phyloP scores from a whole-genome alignment of 768 basidiomycete species.

The Galerina marginata region DNA sequence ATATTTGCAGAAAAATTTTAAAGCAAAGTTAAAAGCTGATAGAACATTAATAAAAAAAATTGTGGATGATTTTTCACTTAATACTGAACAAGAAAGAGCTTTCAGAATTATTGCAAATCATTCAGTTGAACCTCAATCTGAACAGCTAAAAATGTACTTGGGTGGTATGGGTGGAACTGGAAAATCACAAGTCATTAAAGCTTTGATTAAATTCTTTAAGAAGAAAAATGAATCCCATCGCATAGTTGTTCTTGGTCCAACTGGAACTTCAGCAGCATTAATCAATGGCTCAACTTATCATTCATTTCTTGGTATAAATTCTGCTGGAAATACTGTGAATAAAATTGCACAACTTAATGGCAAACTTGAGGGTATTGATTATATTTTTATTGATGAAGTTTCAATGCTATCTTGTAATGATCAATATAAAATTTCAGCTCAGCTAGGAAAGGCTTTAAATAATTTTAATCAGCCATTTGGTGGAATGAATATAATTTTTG shows the following conservation, averaged over 20 bases:
- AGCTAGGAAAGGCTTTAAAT: conserved; percentile 25
- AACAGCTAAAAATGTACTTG: conserved; percentile 35
- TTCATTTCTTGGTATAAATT: conserved; percentile 16
- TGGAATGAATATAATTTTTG: conserved; percentile 48
- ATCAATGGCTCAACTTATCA: conserved; percentile 17
- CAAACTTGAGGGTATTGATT: conserved; percentile 14
- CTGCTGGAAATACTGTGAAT: neutral
- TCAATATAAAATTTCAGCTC: conserved; percentile 32
- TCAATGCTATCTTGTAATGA: conserved; percentile 43
- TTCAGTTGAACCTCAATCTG: conserved; percentile 6
- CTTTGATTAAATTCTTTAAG: conserved; percentile 28
- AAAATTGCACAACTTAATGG: conserved; percentile 21
- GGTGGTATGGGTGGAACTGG: conserved; percentile 41
- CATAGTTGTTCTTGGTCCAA: conserved; percentile 24
- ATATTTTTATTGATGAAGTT: conserved; percentile 44
- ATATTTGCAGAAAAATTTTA: conserved; percentile 24
- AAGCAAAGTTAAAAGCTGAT: conserved; percentile 17
- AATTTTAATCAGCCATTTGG: conserved; percentile 32
- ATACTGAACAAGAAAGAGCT: conserved; percentile 36
- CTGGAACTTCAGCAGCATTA: conserved; percentile 21
- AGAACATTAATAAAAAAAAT: conserved; percentile 26
- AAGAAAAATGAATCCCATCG: conserved; percentile 17
- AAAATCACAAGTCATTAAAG: conserved; percentile 37
- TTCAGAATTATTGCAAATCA: conserved; percentile 37
- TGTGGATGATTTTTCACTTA: conserved; percentile 25